phyloP scores from a whole-genome alignment of 495 filamentous ascomycete species.

The Saxophila tyrrhenica region DNA sequence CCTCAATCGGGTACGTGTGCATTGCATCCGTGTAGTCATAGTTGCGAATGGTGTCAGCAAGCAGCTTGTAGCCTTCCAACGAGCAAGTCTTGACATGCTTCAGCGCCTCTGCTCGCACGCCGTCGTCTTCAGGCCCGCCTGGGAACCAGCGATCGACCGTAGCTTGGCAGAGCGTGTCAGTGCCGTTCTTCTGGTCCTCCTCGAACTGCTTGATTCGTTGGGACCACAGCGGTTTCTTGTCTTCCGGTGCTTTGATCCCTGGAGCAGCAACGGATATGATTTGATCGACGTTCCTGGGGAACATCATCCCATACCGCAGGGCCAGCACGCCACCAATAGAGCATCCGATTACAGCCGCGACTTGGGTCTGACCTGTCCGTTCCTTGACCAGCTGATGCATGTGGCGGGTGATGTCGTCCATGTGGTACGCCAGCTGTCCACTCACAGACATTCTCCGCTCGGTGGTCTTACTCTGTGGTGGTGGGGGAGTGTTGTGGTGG shows the following conservation, averaged over 20 bases:
- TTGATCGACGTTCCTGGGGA: constrained; percentile 7
- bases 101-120: constrained; percentile 3
- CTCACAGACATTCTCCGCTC: background rate
- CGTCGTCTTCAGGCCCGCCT: constrained; percentile 9
- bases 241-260: constrained; percentile 7
- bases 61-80: constrained; percentile 5
- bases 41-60: constrained; percentile 13
- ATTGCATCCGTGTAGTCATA: constrained; percentile 9
- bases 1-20: constrained; percentile 2
- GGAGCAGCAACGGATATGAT: constrained; percentile 15
- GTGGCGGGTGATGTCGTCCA: constrained; percentile 18
- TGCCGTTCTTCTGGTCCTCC: constrained; percentile 7
- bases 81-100: constrained; percentile 14
- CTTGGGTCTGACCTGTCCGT: constrained; percentile 3
- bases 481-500: constrained; percentile 16
- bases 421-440: constrained; percentile 8
- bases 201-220: constrained; percentile 13
- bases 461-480: background rate
- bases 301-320: constrained; percentile 14
- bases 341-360: constrained; percentile 12
- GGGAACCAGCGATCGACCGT: constrained; percentile 14
- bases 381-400: constrained; percentile 13
- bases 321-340: constrained; percentile 16
- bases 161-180: constrained; percentile 1
- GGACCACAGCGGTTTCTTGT: constrained; percentile 7